Evolutionary conservation across 768 basidiomycete genomes (phyloP), one percentile per base, ranked within the genome.

Genomic region (Agaricus blazei): DNA sequence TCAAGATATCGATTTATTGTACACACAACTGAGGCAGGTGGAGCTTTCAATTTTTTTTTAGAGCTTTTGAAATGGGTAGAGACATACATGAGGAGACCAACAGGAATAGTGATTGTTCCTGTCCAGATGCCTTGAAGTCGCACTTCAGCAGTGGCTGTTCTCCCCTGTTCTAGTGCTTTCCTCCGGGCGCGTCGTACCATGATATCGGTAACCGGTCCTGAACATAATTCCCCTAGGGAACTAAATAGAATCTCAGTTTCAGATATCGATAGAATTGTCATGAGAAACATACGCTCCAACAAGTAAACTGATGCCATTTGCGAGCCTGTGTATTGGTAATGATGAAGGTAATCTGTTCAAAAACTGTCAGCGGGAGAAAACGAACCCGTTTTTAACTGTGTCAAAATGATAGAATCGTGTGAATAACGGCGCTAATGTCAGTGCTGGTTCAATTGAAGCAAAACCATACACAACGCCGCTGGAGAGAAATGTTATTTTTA

Each of bases 71-170:
- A 34, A 34, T 26, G 7, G 15, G n/a, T 19, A 28, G 9, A 11
- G 2, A 58, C 68, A 41, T 29, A 73, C 72, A 72, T 72, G 5
- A 72, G 52, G 24, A 72, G 58, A 19, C 72, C 70, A 9, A 62
- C 56, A 48, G 72, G 72, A 9, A 71, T 71, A 4, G 66, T 63
- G 24, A 72, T 59, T n/a, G 68, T 70, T 2, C 71, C 70, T 27
- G 71, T 70, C 72, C 72, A 72, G 29, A 72, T 72, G 9, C 71
- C 70, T 14, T 70, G 69, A n/a, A 74, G 60, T 1, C 72, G 67
- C 52, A 71, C 65, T 56, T 73, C 71, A 3, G 67, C 60, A 23
- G 71, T 55, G 1, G 64, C 68, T 8, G 61, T 57, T 29, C 60
- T 60, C 4, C 68, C 69, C 3, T 60, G 55, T 15, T 59, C 45